A percentile compares a stretch with the other conserved stretches of the same genome.
These are phyloP conservation scores for Immersiella caudata DNA, from an alignment of 495 filamentous ascomycete species.

Conservation along the genomic window DNA sequence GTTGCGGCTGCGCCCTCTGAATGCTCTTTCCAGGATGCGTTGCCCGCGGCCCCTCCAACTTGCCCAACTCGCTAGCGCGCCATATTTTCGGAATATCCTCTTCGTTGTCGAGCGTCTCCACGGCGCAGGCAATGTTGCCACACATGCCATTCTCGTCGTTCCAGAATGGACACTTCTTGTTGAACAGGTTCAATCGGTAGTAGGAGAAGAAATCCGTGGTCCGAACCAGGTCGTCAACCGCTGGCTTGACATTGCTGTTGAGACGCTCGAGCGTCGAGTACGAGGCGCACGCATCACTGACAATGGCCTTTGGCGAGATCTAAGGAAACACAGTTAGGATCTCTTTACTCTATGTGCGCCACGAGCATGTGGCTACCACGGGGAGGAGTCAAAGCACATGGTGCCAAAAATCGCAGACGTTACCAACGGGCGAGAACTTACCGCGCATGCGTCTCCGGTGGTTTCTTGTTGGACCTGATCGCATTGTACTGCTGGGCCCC, in stretches of 20 bases:
- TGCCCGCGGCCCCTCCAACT: constrained; percentile 88
- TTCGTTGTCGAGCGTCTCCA: constrained; percentile 95
- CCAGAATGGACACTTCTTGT: constrained; percentile 96
- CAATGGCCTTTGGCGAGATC: constrained; percentile 59
- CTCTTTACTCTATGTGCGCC: constrained; percentile 28
- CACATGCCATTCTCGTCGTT: constrained; percentile 90
- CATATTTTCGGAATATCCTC: constrained; percentile 89
- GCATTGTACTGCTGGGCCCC: constrained; percentile 55
- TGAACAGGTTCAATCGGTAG: constrained; percentile 94
- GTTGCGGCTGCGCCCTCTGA: constrained; percentile 67
- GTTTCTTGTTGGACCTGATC: constrained; percentile 22
- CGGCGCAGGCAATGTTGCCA: constrained; percentile 94
- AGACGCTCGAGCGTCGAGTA: constrained; percentile 85
- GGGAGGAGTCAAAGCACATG: neutral
- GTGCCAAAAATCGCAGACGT: neutral
- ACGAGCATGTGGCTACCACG: neutral
- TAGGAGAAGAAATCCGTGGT: constrained; percentile 97
- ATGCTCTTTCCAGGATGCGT: constrained; percentile 77
- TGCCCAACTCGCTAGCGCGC: constrained; percentile 89
- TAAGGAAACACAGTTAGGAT: constrained; percentile 47
- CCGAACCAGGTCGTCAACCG: constrained; percentile 77
- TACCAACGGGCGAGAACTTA: constrained; percentile 34
- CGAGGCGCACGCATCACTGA: constrained; percentile 89
- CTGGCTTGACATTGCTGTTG: constrained; percentile 76
- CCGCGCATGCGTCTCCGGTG: constrained; percentile 50